phyloP scores from a whole-genome alignment of 768 basidiomycete species.

The Hypholoma fasciculare region DNA sequence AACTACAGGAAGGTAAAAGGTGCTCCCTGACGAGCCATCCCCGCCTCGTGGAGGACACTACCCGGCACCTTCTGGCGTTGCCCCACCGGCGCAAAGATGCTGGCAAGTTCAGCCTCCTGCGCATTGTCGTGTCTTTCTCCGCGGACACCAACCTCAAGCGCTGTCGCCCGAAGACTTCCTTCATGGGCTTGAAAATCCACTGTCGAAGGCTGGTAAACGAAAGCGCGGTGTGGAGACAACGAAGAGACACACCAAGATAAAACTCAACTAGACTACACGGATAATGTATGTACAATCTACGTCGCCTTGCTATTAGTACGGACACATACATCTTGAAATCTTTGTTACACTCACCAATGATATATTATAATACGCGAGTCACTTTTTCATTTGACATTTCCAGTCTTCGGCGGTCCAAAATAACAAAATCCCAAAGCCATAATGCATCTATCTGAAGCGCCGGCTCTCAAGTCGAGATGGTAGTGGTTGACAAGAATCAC shows the following conservation, averaged over 20 bases:
- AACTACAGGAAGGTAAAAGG: conserved; percentile 30
- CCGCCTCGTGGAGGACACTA: conserved; percentile 26
- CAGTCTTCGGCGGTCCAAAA: too few relatives aligned
- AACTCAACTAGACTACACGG: conserved; percentile 10
- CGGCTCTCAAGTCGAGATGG: too few relatives aligned
- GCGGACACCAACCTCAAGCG: conserved; percentile 37
- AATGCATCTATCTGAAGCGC: too few relatives aligned
- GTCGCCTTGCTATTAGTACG: too few relatives aligned
- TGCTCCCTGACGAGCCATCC: conserved; percentile 35
- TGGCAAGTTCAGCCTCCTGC: conserved; percentile 41
- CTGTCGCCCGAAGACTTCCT: conserved; percentile 38
- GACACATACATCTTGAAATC: too few relatives aligned
- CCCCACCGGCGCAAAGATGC: conserved; percentile 34
- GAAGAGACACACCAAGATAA: conserved; percentile 12
- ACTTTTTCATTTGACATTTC: too few relatives aligned
- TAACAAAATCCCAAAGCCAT: too few relatives aligned
- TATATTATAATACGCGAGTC: too few relatives aligned
- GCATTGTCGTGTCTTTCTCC: conserved; percentile 41
- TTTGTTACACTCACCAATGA: too few relatives aligned
- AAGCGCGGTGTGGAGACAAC: conserved; percentile 16
- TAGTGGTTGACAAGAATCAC: too few relatives aligned
- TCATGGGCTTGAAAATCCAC: conserved; percentile 27
- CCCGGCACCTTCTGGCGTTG: conserved; percentile 23
- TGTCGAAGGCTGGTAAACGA: conserved; percentile 20
- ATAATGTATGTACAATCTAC: neutral